A percentile compares a stretch with the other conserved stretches of the same genome.
Evolutionary conservation across 1,284 basidiomycete species (phyloP).

Genomic region (Ustilago shanxiensis): DNA sequence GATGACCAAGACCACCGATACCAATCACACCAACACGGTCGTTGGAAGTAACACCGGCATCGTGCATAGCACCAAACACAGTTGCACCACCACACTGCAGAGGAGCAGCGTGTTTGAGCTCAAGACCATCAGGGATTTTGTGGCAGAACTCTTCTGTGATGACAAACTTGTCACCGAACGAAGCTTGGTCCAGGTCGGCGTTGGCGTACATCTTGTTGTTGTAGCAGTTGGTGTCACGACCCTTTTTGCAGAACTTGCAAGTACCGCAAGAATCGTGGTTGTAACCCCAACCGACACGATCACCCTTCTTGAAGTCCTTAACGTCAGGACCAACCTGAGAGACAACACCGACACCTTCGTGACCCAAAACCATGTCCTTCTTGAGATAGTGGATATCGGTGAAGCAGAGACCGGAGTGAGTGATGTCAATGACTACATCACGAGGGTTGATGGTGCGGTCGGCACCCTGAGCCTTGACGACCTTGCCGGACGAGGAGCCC

Average conservation of each 20-base stretch:
- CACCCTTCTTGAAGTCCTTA: conserved; percentile 57
- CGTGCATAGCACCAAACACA: conserved; percentile 54
- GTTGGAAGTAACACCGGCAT: conserved; percentile 30
- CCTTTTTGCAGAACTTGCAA: conserved; percentile 63
- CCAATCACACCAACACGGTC: conserved; percentile 57
- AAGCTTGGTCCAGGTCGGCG: conserved; percentile 59
- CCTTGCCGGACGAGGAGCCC: conserved; percentile 61
- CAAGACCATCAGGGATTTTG: conserved; percentile 59
- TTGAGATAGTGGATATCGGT: conserved; percentile 64
- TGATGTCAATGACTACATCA: conserved; percentile 65
- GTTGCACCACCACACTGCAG: conserved; percentile 61
- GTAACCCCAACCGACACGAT: conserved; percentile 68
- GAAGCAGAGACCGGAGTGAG: conserved; percentile 65
- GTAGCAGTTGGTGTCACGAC: conserved; percentile 62
- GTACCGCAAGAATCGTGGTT: conserved; percentile 60
- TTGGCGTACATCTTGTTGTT: conserved; percentile 57
- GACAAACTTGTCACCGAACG: conserved; percentile 66
- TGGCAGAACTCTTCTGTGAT: conserved; percentile 61
- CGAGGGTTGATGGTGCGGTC: conserved; percentile 34
- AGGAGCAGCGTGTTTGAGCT: conserved; percentile 60
- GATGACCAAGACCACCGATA: conserved; percentile 55
- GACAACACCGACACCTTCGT: conserved; percentile 67
- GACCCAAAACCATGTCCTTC: conserved; percentile 62
- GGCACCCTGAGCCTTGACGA: conserved; percentile 54
- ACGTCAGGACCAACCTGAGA: conserved; percentile 61